Conservation (phyloP, 2,329 filamentous ascomycete species). For the Paracoccidioides brasiliensis region DNA sequence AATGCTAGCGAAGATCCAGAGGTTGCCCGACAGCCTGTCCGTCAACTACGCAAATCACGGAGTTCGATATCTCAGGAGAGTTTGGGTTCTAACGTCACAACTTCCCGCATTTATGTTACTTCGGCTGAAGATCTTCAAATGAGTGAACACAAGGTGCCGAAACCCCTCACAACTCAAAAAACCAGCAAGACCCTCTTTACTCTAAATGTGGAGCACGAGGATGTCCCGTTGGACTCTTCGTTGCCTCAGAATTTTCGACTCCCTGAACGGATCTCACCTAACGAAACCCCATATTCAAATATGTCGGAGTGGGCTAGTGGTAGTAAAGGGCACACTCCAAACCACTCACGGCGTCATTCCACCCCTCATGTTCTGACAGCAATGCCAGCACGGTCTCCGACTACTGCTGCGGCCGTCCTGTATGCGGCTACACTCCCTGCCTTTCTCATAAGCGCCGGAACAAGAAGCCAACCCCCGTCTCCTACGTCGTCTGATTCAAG, state of each 20-base stretch:
- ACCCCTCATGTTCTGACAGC: not conserved
- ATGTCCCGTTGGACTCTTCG: not conserved
- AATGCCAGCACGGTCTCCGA: not conserved
- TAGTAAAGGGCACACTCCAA: not conserved
- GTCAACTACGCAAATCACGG: constrained; percentile 1
- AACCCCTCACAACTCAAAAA: not conserved
- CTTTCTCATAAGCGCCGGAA: not conserved
- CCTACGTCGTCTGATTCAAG: not conserved
- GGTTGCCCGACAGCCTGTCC: not conserved
- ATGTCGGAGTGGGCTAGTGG: constrained; percentile 1
- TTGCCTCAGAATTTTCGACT: not conserved
- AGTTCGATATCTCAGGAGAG: not conserved
- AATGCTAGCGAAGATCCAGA: not conserved
- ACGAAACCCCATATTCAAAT: not conserved
- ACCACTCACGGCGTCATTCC: not conserved
- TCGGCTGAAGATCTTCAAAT: not conserved
- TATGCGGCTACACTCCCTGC: not conserved
- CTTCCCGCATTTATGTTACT: not conserved
- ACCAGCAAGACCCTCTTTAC: not conserved
- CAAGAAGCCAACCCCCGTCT: not conserved
- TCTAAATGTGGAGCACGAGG: not conserved
- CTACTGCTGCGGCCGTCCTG: not conserved
- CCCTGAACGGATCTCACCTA: not conserved
- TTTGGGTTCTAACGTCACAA: not conserved
- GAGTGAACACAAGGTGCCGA: not conserved